These are phyloP conservation scores for Trypanosoma grayi DNA, from an alignment of 208 protist species.

Conservation along the genomic window DNA sequence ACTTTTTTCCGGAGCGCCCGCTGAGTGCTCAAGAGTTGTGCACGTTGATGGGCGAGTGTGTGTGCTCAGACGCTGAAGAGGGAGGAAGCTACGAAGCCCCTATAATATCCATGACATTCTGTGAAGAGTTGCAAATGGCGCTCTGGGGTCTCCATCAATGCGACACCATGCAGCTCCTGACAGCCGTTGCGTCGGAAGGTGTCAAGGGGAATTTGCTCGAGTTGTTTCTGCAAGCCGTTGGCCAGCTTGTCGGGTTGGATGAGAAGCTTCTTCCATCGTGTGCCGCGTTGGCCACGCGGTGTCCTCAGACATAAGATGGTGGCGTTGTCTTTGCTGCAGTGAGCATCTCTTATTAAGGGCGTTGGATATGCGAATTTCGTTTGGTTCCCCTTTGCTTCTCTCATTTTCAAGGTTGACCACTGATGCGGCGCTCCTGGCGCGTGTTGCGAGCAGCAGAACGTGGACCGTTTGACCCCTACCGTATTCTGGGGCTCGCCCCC, in stretches of 20 bases:
- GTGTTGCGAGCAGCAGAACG: constrained; percentile 33
- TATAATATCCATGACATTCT: constrained; percentile 31
- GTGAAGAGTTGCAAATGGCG: constrained; percentile 40
- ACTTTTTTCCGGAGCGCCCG: constrained; percentile 31
- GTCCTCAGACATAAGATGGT: background rate
- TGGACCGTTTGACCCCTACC: constrained; percentile 81
- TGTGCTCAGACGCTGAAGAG: constrained; percentile 12
- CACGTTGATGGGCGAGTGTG: constrained; percentile 19
- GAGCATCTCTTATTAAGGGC: background rate
- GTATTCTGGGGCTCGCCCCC: constrained; percentile 65
- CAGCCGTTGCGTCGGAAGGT: constrained; percentile 17
- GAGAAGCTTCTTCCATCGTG: constrained; percentile 10
- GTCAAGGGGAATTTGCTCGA: constrained; percentile 29
- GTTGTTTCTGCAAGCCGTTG: constrained; percentile 43
- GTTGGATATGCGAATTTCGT: constrained; percentile 4
- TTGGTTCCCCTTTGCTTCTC: constrained; percentile 11
- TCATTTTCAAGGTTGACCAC: constrained; percentile 8
- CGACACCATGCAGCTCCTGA: constrained; percentile 44
- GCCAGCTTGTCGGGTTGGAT: constrained; percentile 26
- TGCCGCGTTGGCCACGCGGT: background rate
- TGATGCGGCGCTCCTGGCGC: constrained; percentile 32
- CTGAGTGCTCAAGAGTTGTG: constrained; percentile 21
- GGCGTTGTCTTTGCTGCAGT: background rate
- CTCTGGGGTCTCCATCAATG: constrained; percentile 62
- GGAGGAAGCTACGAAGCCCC: constrained; percentile 10